A percentile compares a stretch with the other conserved stretches of the same genome.
phyloP scores from a whole-genome alignment of 495 filamentous ascomycete species.

The Saxispiralis lemnorum region DNA sequence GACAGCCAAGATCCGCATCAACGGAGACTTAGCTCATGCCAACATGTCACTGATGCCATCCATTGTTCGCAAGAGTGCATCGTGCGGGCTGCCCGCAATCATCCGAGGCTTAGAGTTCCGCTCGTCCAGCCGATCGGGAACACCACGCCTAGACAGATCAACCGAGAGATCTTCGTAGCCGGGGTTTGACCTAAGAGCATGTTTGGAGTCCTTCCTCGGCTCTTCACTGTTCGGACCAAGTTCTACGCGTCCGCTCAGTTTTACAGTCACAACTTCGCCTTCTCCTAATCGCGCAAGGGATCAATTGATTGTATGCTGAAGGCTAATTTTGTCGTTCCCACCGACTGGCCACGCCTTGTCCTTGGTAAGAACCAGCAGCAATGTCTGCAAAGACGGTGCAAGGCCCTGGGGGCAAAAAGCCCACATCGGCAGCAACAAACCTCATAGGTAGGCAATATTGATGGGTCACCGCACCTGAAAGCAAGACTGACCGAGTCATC shows the following conservation, averaged over 20 bases:
- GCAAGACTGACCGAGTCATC: slow-evolving; percentile 6
- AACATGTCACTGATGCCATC: no score
- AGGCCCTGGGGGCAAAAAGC: slow-evolving; percentile 54
- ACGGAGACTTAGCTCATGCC: no score
- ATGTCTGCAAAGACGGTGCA: slow-evolving; percentile 50
- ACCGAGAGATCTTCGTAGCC: background rate
- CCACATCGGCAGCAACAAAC: slow-evolving; percentile 75
- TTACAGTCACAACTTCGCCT: no score
- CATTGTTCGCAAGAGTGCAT: no score
- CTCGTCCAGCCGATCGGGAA: slow-evolving; percentile 11
- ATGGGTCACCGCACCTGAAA: background rate
- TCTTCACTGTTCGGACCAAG: no score
- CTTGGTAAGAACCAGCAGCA: background rate
- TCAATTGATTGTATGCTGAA: no score
- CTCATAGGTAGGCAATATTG: slow-evolving; percentile 54
- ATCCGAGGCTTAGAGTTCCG: slow-evolving; percentile 14
- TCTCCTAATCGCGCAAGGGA: no score
- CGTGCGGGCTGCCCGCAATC: background rate
- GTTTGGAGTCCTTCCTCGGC: slow-evolving; percentile 2
- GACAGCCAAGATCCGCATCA: no score
- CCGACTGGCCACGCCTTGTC: background rate
- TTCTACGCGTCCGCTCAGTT: no score
- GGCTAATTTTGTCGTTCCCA: background rate
- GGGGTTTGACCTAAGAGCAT: background rate
- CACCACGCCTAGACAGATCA: slow-evolving; percentile 6